Base-by-base conservation (phyloP, 441 rosid species). In the Gossypium schwendimanii region DNA sequence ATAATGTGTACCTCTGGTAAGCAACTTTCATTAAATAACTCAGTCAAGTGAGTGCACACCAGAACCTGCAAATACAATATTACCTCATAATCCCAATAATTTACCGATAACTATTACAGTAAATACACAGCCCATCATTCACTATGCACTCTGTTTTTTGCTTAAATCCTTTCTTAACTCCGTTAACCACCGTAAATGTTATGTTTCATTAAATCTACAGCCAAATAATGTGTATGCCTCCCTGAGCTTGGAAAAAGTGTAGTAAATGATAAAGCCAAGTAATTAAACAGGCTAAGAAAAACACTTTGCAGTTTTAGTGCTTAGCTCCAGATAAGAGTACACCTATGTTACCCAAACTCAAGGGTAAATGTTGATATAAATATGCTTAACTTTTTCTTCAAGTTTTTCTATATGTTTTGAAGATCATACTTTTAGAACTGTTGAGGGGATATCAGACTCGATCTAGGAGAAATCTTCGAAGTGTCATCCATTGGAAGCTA, bases 11-110 rank as follows among this genome's bases (percentile, higher is more conserved):
- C 99, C 87, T 87, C 77, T n/a, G 90, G 93, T 71, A 92, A 79
- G 88, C 84, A 92, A 78, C 81, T 84, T 77, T 88, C 92, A 71
- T 80, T 80, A 65, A 92, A 86, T 72, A 94, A 79, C 79, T 94
- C 97, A 3, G 91, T 87, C 90, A 94, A 79, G 79, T 94, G 99
- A 78, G 98, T 94, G 83, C 94, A 91, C 57, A 88, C 84, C 72
- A 94, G 82, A 84, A 89, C 96, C 99, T 92, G 84, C 70, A 80
- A 64, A 78, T 33, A 52, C 55, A 76, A 14, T 44, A 33, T 33
- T 6, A 70, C n/a, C 14, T 2, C 71, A 68, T 65, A 6, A 9
- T 20, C 31, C 33, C 5, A 12, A 44, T 11, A 44, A 44, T 64
- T 20, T 64, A 20, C 4, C 45, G 33, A 44, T 21, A 12, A 23